These are phyloP conservation scores for Salix udensis DNA, from an alignment of 345 rosid species.

Conservation along the genomic window DNA sequence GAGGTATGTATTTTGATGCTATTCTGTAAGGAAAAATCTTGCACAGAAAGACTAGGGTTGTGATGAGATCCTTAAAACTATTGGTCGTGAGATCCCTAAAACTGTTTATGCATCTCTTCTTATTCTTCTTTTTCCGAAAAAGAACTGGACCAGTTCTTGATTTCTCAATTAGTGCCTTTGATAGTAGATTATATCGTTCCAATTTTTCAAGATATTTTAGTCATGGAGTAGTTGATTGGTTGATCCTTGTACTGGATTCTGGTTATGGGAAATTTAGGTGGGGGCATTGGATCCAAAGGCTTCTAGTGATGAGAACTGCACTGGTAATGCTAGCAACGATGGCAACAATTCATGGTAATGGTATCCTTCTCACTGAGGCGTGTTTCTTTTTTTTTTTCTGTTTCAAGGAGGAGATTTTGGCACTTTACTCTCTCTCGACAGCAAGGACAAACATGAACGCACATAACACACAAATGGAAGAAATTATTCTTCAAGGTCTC, in stretches of 20 bases:
- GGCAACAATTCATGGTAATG: constrained; percentile 45
- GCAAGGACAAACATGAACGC: constrained; percentile 7
- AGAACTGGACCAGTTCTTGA: neutral
- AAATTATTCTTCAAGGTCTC: constrained; percentile 13
- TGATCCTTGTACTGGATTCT: neutral
- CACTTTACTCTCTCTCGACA: neutral
- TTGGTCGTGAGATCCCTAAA: neutral
- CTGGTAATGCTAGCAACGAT: constrained; percentile 35
- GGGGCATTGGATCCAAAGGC: constrained; percentile 48
- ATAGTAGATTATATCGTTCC: neutral
- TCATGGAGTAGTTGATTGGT: neutral
- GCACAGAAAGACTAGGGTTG: neutral
- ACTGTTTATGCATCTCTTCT: neutral
- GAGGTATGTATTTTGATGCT: neutral
- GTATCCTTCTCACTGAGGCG: neutral
- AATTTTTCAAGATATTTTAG: neutral
- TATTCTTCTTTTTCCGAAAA: neutral
- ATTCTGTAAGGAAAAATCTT: neutral
- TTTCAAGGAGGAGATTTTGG: neutral
- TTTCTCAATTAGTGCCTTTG: neutral
- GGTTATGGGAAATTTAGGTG: constrained; percentile 29
- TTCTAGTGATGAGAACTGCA: constrained; percentile 38
- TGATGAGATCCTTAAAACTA: neutral
- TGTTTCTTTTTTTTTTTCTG: neutral
- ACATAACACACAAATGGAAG: neutral